Evolutionary conservation across 192 early-diverging fungal species (phyloP), one percentile per base, ranked within the genome.

Genomic region (Coemansia sp.): DNA sequence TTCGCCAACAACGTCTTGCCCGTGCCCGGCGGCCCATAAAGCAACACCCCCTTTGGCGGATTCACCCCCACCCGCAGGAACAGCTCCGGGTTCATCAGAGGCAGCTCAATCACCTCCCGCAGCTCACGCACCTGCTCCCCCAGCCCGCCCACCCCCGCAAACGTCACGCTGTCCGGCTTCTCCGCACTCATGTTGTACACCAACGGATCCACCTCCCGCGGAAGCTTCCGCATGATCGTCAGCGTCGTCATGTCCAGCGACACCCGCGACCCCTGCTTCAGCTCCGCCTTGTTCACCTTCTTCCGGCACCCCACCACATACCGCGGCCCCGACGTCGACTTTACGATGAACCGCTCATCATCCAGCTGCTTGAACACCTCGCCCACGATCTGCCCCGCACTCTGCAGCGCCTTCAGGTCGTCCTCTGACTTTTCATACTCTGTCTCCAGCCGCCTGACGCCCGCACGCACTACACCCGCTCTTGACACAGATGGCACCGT

Each of bases 161-260:
- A 99, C 37, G 87, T 83, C 38, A 96, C 76, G 45, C 87, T 76
- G 41, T 95, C 96, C 18, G 96, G 94, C 71, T 95, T 92, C 67
- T 99, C 96, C 35, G 85, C 86, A 14, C 86, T 88, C 96, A 99
- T 99, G 78, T 94, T 99, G 80, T 98, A 99, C 18, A 99, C 96
- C 48, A 98, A 81, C 29, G 96, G 96, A 67, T 99, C 96, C 0
- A 99, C 94, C 51, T 99, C 96, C 20, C 96, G 80, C 30, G 96
- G 96, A 22, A 99, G 79, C 59, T 92, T 85, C 29, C 96, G 86
- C 96, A 99, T 99, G 51, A 99, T 99, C n/a, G 96, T 99, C 53
- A 99, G 77, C 6, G 96, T 99, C 17, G 96, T 99, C 91, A 99
- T 99, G 65, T 99, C 96, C 39, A 99, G 77, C 4, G 96, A 85